phyloP scores from a whole-genome alignment of 352 stramenopile genomes.

The Globisporangium spinosum region DNA sequence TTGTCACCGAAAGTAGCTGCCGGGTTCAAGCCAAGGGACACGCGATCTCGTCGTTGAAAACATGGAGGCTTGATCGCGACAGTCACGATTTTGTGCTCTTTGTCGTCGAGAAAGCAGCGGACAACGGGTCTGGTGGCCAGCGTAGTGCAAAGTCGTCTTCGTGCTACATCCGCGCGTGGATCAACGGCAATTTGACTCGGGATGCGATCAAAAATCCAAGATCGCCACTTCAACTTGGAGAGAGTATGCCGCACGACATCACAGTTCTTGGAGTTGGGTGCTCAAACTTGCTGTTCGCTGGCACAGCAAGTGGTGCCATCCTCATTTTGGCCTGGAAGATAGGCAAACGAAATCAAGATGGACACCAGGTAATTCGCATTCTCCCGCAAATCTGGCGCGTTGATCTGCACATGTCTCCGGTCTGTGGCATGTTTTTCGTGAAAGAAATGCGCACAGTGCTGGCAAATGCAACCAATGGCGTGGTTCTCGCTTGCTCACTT shows the following conservation, averaged over 20 bases:
- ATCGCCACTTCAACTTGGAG: conserved; percentile 5
- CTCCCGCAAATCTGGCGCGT: conserved; percentile 28
- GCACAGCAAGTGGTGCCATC: conserved; percentile 38
- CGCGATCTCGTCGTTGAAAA: conserved; percentile 25
- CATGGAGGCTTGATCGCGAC: conserved; percentile 31
- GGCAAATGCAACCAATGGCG: conserved; percentile 36
- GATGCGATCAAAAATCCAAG: conserved; percentile 30
- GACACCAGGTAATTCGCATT: conserved; percentile 26
- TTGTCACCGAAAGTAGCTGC: conserved; percentile 25
- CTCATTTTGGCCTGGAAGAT: conserved; percentile 49
- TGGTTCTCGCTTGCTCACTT: conserved; percentile 39
- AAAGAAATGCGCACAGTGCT: conserved; percentile 28
- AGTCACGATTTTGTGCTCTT: conserved; percentile 62
- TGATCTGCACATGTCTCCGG: conserved; percentile 46
- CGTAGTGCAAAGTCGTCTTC: conserved; percentile 3
- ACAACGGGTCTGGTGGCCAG: background rate
- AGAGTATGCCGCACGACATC: conserved; percentile 32
- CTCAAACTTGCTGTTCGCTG: conserved; percentile 40
- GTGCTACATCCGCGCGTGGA: conserved; percentile 42
- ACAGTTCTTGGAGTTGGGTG: conserved; percentile 42
- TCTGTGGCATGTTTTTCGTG: conserved; percentile 42
- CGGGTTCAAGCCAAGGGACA: conserved; percentile 25
- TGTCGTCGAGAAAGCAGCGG: conserved; percentile 29
- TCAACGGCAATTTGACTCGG: conserved; percentile 45
- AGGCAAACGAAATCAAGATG: conserved; percentile 22